These are phyloP conservation scores for Boletus sp. DNA, from an alignment of 768 basidiomycete species.

Conservation along the genomic window DNA sequence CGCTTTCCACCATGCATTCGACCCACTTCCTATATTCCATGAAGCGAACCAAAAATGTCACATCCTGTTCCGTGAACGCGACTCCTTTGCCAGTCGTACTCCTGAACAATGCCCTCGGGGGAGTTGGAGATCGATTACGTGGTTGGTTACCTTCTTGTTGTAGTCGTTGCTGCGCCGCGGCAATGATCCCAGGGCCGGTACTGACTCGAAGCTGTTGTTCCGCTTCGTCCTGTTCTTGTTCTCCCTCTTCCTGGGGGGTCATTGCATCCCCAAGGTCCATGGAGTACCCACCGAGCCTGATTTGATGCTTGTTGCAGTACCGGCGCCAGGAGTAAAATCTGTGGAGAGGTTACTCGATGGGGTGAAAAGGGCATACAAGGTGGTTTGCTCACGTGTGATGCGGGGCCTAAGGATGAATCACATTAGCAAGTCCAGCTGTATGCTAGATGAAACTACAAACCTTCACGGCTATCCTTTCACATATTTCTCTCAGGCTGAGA, in stretches of 20 bases:
- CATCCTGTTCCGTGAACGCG: conserved; percentile 82
- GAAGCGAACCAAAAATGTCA: conserved; percentile 70
- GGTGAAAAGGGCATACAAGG: background rate
- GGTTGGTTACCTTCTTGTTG: conserved; percentile 34
- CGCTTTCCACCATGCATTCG: background rate
- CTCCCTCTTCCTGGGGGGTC: conserved; percentile 43
- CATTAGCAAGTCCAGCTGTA: conserved; percentile 1
- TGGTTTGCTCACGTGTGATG: conserved; percentile 70
- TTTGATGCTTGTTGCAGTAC: conserved; percentile 91
- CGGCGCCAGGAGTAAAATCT: conserved; percentile 91
- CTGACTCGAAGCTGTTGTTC: conserved; percentile 36
- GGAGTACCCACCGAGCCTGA: conserved; percentile 78
- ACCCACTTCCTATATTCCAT: conserved; percentile 73
- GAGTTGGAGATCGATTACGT: conserved; percentile 74
- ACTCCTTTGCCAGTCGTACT: conserved; percentile 91
- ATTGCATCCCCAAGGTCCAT: conserved; percentile 62
- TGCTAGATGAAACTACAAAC: conserved; percentile 32
- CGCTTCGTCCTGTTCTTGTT: conserved; percentile 40
- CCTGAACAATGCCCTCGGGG: conserved; percentile 72
- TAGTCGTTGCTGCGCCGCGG: conserved; percentile 41
- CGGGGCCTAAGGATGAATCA: conserved; percentile 52
- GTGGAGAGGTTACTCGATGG: background rate
- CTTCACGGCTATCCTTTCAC: conserved; percentile 83
- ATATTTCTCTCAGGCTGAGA: conserved; percentile 67
- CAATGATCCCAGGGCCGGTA: conserved; percentile 44